Conservation (phyloP, 2,329 filamentous ascomycete genomes). For the Chalara sp. region DNA sequence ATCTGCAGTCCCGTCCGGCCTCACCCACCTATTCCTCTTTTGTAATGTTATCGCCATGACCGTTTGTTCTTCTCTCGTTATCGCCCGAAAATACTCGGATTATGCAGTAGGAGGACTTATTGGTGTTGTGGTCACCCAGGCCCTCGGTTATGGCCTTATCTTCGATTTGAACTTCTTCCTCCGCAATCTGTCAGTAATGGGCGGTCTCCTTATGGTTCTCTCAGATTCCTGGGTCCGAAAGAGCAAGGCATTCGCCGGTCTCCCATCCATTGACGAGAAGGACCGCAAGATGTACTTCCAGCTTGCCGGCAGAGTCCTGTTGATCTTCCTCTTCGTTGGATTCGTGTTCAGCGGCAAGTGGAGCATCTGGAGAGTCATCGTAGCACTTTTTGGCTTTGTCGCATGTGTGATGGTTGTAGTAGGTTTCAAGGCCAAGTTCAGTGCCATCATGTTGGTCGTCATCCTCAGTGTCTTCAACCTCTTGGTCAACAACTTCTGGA, state of each 20-base stretch:
- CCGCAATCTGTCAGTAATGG: constrained; percentile 95
- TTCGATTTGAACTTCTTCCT: constrained; percentile 99
- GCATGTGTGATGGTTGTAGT: constrained; percentile 98
- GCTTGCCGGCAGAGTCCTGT: constrained; percentile 85
- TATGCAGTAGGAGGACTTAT: constrained; percentile 88
- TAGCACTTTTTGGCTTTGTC: constrained; percentile 77
- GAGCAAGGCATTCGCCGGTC: constrained; percentile 89
- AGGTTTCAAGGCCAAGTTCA: constrained; percentile 99
- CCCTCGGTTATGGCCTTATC: constrained; percentile 92
- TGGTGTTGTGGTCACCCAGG: constrained; percentile 85
- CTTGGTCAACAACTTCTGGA: constrained; percentile 99
- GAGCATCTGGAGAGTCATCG: constrained; percentile 80
- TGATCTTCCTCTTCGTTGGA: constrained; percentile 96
- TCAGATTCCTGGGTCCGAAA: constrained; percentile 98
- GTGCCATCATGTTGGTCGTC: constrained; percentile 88
- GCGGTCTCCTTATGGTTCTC: constrained; percentile 93
- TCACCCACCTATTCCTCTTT: constrained; percentile 91
- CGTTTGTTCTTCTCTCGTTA: constrained; percentile 76
- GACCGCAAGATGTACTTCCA: constrained; percentile 99
- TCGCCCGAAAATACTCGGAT: constrained; percentile 86
- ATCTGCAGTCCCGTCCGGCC: constrained; percentile 67
- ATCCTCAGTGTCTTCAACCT: constrained; percentile 96
- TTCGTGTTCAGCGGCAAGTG: constrained; percentile 95
- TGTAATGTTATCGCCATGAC: constrained; percentile 86
- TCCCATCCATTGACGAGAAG: constrained; percentile 95